A percentile compares a stretch with the other conserved stretches of the same genome.
These are phyloP conservation scores for Sordariomycetes sp. DNA, from an alignment of 2,329 filamentous ascomycete genomes.

Conservation along the genomic window DNA sequence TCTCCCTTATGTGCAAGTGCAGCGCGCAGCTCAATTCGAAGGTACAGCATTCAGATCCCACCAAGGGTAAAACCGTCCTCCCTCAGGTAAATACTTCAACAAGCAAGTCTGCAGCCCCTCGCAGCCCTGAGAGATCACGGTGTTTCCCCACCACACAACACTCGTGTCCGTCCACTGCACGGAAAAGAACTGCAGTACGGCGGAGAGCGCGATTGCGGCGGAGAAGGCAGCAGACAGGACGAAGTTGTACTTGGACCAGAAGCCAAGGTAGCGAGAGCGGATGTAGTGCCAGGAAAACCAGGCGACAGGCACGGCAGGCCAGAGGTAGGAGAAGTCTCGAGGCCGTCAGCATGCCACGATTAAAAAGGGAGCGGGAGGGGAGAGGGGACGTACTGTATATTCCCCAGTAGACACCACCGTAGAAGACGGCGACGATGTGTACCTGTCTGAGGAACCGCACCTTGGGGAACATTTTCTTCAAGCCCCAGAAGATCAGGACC, in stretches of 20 bases:
- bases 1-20: too few relatives aligned
- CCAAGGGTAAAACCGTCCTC: constrained; percentile 11
- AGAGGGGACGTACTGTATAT: neutral
- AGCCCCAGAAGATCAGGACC: constrained; percentile 20
- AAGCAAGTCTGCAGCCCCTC: constrained; percentile 12
- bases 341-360: neutral
- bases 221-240: constrained; percentile 36
- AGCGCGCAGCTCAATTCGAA: too few relatives aligned
- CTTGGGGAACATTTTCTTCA: constrained; percentile 21
- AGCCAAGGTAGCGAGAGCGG: constrained; percentile 30
- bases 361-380: neutral
- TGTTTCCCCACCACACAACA: constrained; percentile 38
- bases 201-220: constrained; percentile 33
- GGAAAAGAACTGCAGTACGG: constrained; percentile 37
- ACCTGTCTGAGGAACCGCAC: constrained; percentile 23
- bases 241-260: constrained; percentile 43
- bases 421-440: constrained; percentile 30
- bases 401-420: constrained; percentile 25
- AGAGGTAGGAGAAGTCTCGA: constrained; percentile 29
- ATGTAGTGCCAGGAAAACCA: constrained; percentile 39
- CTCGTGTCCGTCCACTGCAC: constrained; percentile 17
- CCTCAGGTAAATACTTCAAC: constrained; percentile 6
- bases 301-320: constrained; percentile 36
- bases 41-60: too few relatives aligned
- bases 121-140: constrained; percentile 13